phyloP scores from a whole-genome alignment of 192 early-diverging fungal species.

The Podila minutissima region DNA sequence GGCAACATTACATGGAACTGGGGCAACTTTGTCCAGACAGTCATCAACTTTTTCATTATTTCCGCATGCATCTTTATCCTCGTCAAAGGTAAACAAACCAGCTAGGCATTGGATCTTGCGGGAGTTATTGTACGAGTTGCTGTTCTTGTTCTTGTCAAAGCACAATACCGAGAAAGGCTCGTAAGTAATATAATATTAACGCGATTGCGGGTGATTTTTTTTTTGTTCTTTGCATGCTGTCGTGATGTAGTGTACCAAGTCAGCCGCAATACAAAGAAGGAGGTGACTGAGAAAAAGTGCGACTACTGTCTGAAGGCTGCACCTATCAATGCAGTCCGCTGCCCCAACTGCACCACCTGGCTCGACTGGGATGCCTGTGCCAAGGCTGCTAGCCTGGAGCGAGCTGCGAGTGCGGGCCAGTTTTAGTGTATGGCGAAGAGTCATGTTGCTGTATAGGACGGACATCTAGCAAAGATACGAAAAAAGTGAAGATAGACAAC shows the following conservation, averaged over 20 bases:
- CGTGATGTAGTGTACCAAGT: slow-evolving; percentile 20
- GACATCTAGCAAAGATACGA: too few relatives aligned
- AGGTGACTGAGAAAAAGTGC: slow-evolving; percentile 42
- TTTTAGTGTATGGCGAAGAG: too few relatives aligned
- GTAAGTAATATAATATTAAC: background rate
- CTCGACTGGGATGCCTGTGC: slow-evolving; percentile 45
- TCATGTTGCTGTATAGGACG: too few relatives aligned
- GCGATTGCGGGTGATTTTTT: background rate
- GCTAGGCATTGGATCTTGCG: too few relatives aligned
- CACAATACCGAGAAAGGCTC: background rate
- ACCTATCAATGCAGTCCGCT: slow-evolving; percentile 41
- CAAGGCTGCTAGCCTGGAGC: slow-evolving; percentile 15
- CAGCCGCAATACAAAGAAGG: slow-evolving; percentile 20
- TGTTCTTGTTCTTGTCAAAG: background rate
- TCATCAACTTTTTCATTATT: slow-evolving; percentile 75
- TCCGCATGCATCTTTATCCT: slow-evolving; percentile 65
- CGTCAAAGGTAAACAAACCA: slow-evolving; percentile 54
- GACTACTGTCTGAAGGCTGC: slow-evolving; percentile 39
- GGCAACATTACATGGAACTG: slow-evolving; percentile 68
- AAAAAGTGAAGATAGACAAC: too few relatives aligned
- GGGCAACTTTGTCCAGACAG: slow-evolving; percentile 69
- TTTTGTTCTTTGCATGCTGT: background rate
- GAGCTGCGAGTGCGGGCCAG: slow-evolving; percentile 1
- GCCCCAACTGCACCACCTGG: slow-evolving; percentile 51
- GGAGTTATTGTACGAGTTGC: background rate